A percentile compares a stretch with the other conserved stretches of the same genome.
phyloP scores from a whole-genome alignment of 345 rosid species.

The Lepidium africanum region DNA sequence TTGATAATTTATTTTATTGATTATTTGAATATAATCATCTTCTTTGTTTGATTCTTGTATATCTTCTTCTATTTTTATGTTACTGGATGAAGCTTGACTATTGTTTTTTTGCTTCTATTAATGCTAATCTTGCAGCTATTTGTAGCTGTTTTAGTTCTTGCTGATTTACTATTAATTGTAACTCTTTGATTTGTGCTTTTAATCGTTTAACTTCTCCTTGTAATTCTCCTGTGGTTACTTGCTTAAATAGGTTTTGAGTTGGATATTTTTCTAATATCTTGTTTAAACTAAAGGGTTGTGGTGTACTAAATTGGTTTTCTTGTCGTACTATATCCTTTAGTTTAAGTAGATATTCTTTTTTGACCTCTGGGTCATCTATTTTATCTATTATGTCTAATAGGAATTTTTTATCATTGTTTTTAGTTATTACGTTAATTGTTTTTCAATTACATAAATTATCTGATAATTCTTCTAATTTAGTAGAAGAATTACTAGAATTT shows the following conservation, averaged over 20 bases:
- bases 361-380: background rate
- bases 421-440: background rate
- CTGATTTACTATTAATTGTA: background rate
- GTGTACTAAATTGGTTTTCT: background rate
- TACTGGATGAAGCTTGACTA: no score
- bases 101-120: no score
- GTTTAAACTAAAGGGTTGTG: background rate
- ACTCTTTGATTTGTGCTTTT: background rate
- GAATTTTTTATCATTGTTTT: background rate
- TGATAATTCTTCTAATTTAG: no score
- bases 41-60: background rate
- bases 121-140: no score
- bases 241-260: background rate
- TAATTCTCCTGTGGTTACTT: background rate
- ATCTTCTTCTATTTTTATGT: no score
- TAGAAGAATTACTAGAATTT: no score
- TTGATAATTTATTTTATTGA: background rate
- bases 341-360: background rate
- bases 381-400: background rate
- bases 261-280: background rate
- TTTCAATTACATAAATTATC: no score
- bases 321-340: no score
- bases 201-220: background rate
- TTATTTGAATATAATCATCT: background rate
- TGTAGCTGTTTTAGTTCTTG: no score